Evolutionary conservation across 306 rosid genomes (phyloP).

Genomic region (Astragalus membranaceus): DNA sequence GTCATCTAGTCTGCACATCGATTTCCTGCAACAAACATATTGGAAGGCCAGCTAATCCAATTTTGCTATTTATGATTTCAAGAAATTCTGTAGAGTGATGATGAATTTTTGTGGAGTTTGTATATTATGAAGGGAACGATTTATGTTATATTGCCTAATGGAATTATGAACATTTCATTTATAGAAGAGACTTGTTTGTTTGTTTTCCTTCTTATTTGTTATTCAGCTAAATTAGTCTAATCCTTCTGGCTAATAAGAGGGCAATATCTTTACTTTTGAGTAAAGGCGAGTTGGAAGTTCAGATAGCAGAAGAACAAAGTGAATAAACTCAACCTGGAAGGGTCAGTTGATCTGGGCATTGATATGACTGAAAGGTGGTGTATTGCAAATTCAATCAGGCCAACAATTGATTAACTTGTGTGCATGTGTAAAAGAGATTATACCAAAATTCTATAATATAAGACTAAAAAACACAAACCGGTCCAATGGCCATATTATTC

Average conservation of each 20-base stretch:
- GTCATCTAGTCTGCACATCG: no score
- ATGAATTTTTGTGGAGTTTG: background rate
- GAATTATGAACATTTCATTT: background rate
- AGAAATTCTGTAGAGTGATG: background rate
- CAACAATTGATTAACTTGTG: background rate
- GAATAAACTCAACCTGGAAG: no score
- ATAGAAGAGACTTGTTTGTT: background rate
- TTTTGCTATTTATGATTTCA: no score
- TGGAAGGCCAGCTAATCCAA: no score
- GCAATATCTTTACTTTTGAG: background rate
- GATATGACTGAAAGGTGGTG: background rate
- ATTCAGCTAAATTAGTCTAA: no score
- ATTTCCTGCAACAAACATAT: no score
- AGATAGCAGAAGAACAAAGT: no score
- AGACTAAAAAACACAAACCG: constrained; percentile 2
- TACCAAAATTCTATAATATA: background rate
- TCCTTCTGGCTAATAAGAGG: background rate
- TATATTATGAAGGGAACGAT: no score
- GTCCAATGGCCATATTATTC: constrained; percentile 36
- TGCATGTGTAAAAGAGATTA: background rate
- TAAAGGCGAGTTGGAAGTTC: background rate
- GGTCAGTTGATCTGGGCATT: background rate
- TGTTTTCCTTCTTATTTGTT: background rate
- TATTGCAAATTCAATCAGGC: background rate
- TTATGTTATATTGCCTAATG: no score